phyloP scores from a whole-genome alignment of 2,329 filamentous ascomycete genomes.

The Botrytis pseudocinerea region DNA sequence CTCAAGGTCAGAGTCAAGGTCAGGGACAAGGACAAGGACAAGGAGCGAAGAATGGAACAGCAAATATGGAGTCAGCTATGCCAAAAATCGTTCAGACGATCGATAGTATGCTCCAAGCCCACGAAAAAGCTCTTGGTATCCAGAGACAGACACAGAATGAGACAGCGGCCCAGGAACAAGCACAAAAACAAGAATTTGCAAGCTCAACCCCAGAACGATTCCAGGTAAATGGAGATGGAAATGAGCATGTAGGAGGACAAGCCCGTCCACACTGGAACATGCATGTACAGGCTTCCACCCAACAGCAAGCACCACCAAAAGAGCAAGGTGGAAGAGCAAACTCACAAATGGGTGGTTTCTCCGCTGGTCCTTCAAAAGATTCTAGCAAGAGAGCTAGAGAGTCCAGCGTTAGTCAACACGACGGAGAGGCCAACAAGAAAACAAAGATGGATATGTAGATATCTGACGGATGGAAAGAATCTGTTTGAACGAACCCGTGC shows the following conservation, averaged over 20 bases:
- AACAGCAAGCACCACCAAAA: neutral
- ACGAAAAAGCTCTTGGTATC: neutral
- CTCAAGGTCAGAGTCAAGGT: neutral
- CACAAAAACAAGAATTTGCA: neutral
- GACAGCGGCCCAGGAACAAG: neutral
- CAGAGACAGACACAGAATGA: neutral
- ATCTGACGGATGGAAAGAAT: neutral
- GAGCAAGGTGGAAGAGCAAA: neutral
- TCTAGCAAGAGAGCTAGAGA: neutral
- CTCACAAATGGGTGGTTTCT: neutral
- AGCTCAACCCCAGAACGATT: neutral
- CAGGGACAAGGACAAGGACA: neutral
- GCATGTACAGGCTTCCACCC: neutral
- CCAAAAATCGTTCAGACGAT: neutral
- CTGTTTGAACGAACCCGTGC: neutral
- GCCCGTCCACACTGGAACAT: neutral
- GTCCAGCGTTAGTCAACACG: neutral
- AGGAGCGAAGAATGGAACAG: too few relatives aligned
- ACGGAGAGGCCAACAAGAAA: slow-evolving; percentile 4
- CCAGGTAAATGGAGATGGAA: neutral
- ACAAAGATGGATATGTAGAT: neutral
- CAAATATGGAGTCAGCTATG: neutral
- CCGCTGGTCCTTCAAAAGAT: neutral
- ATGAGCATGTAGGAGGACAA: neutral
- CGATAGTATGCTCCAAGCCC: neutral